phyloP scores from a whole-genome alignment of 2,329 filamentous ascomycete species.

The Exophiala spinifera region DNA sequence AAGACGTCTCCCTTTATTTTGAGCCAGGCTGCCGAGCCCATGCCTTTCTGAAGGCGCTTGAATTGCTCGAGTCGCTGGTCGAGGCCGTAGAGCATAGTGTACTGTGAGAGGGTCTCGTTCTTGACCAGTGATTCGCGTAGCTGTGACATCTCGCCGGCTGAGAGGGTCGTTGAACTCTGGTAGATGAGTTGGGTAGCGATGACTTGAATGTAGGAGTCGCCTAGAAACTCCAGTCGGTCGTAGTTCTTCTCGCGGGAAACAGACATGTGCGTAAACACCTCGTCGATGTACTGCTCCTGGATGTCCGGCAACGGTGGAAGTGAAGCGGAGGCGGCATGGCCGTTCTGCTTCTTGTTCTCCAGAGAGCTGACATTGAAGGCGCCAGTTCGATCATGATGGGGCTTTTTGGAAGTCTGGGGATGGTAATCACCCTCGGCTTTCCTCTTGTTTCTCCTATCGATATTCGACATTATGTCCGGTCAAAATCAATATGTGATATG shows the following conservation, averaged over 20 bases:
- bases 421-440: conserved; percentile 1
- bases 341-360: neutral
- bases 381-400: neutral
- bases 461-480: conserved; percentile 6
- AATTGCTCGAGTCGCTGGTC: conserved; percentile 60
- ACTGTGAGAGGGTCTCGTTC: conserved; percentile 72
- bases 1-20: conserved; percentile 86
- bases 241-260: conserved; percentile 50
- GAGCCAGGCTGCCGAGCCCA: conserved; percentile 49
- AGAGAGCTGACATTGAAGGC: neutral
- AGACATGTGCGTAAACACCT: conserved; percentile 27
- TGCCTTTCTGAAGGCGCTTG: conserved; percentile 33
- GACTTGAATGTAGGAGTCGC: conserved; percentile 80
- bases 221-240: conserved; percentile 82
- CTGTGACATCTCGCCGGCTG: conserved; percentile 68
- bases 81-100: conserved; percentile 68
- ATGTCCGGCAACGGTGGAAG: conserved; percentile 27
- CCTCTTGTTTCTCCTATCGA: conserved; percentile 12
- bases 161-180: conserved; percentile 63
- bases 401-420: conserved; percentile 1
- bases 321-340: conserved; percentile 1
- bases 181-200: conserved; percentile 74
- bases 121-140: conserved; percentile 76
- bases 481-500: too few species aligned
- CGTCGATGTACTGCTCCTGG: conserved; percentile 10